Evolutionary conservation across 129 eudicot species (phyloP), one percentile per base, ranked within the genome.

Genomic region (Lactuca saligna): DNA sequence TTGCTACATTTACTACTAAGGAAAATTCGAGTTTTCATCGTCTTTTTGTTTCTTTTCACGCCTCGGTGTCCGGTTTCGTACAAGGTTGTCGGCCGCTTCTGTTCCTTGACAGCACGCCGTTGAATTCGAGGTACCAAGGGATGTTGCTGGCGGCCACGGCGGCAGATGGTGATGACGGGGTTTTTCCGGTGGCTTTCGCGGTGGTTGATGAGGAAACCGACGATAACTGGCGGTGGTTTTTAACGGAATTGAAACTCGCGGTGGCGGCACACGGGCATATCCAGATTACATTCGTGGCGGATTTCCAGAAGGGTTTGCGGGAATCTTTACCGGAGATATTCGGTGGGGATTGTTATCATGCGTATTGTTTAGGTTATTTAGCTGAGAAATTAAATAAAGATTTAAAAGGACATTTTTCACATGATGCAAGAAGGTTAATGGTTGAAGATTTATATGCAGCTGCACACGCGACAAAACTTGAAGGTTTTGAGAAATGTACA

Each of bases 391-490:
- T 79, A 20, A 69, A 58, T 32, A 68, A 55, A 68, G 83, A 79
- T 68, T 63, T 79, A n/a, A 68, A 66, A 14, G 79, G 78, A n/a
- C 87, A 80, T 53, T 83, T 83, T 76, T 79, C 87, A 32, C 78
- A 83, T 34, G 83, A 79, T 25, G 82, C 74, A 4, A 66, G 74
- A 50, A 51, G 82, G 12, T 70, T 79, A 5, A 79, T 79, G 79
- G 79, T 73, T 37, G 76, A 73, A 49, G 79, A 73, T 73, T 54
- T 79, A 16, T 79, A 73, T 15, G 66, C 79, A 17, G 83, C 83
- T 46, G 79, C 83, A n/a, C 50, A 79, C 3, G 83, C 79, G 56
- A 63, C 79, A 14, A 79, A 61, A 63, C 63, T 53, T 0, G 76
- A 61, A 65, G 75, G 59, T 12, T 79, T 67, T 17, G 50, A 56